Base-by-base conservation (phyloP, 2,329 filamentous ascomycete species). In the Scedosporium dehoogii region DNA sequence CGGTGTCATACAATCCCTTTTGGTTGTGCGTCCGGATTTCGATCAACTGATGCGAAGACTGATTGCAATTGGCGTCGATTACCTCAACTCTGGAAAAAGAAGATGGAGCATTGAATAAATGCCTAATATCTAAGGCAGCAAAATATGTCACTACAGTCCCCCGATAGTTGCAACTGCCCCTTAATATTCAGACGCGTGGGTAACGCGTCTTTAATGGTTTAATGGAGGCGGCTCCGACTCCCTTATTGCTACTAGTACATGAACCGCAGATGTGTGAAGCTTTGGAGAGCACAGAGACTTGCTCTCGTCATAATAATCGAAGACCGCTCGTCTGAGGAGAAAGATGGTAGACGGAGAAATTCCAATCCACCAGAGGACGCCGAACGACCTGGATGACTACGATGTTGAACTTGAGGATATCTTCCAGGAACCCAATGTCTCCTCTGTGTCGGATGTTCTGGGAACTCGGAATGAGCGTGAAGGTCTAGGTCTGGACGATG, bases 401-500 rank as follows among this genome's bases (percentile, higher is more conserved):
- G 87, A 91, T 67, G 78, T 86, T 10, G 78, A 81, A 65, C 72
- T 80, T 21, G 70, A 71, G 10, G 65, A 62, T n/a, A 57, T 62
- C 27, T 62, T 62, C n/a, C 18, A 41, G 16, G 60, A 62, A 21
- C 12, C 72, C 69, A 3, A 72, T 79, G 53, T 78, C 81, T 60
- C 48, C 27, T 38, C 55, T 3, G 29, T 10, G 6, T 16, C 16
- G 25, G 57, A 27, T 12, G 33, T 14, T 53, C 21, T 58, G 51
- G 51, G 73, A 64, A 81, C 79, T 77, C 53, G 80, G 76, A 25
- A 72, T 56, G 16, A 42, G 75, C 1, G 76, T 81, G 29, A 80
- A 78, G 80, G 80, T 0, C 76, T 96, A 2, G 92, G 92, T 56
- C 85, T 97, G 63, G 92, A 97, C 66, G 86, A 96, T 70, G 91